Evolutionary conservation across 331 rosid species (phyloP).

Genomic region (Rhamnella rubrinervis): DNA sequence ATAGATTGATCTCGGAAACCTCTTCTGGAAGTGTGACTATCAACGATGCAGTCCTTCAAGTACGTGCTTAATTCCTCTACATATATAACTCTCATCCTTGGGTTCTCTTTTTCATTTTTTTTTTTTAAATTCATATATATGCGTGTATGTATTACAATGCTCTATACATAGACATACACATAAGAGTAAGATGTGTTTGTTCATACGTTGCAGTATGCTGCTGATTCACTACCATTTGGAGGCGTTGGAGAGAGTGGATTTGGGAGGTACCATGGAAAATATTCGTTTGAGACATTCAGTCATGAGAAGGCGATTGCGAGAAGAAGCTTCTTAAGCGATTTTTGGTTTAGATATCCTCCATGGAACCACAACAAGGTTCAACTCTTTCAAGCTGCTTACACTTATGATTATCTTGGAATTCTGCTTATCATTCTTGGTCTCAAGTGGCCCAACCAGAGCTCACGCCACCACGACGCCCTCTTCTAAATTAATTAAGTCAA

Average conservation of each 20-base stretch:
- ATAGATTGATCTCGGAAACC: conserved; percentile 59
- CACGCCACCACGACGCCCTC: neutral
- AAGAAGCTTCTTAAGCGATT: conserved; percentile 58
- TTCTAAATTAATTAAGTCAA: no score
- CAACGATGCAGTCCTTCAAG: conserved; percentile 68
- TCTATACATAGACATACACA: no score
- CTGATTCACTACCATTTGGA: conserved; percentile 72
- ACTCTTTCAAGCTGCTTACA: conserved; percentile 47
- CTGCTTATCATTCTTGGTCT: conserved; percentile 50
- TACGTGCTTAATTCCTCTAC: conserved; percentile 4
- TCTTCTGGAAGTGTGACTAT: conserved; percentile 64
- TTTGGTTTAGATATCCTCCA: conserved; percentile 83
- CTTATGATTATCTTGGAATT: conserved; percentile 48
- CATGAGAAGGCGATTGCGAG: conserved; percentile 52
- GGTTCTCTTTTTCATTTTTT: no score
- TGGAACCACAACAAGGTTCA: conserved; percentile 60
- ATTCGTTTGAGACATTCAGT: conserved; percentile 71
- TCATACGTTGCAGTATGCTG: conserved; percentile 43
- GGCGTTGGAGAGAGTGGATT: conserved; percentile 77
- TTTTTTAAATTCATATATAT: no score
- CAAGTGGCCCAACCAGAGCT: conserved; percentile 21
- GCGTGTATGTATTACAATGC: no score
- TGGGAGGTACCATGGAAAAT: conserved; percentile 75
- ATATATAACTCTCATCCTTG: neutral
- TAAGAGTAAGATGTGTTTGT: no score